Evolutionary conservation across 1,284 basidiomycete species (phyloP).

Genomic region (Ganoderma multipileum): DNA sequence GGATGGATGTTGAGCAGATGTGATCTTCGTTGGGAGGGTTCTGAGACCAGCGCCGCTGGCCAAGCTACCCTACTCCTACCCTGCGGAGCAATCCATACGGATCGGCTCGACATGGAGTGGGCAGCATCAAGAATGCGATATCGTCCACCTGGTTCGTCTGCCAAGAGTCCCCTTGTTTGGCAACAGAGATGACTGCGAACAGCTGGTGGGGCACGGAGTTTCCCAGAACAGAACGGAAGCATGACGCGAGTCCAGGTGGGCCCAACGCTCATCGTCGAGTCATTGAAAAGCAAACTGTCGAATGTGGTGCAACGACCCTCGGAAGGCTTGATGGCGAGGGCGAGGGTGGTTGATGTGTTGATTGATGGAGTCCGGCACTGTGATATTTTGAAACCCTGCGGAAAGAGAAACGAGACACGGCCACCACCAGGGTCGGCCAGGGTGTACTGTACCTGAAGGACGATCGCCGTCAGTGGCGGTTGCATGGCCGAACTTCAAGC

Average conservation of each 20-base stretch:
- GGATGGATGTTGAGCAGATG: background rate
- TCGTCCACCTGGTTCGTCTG: background rate
- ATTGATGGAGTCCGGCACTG: too few relatives aligned
- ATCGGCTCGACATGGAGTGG: background rate
- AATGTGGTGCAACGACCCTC: too few relatives aligned
- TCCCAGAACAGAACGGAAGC: background rate
- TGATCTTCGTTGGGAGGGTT: background rate
- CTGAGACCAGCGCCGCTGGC: background rate
- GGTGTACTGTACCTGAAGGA: too few relatives aligned
- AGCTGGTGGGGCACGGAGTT: too few relatives aligned
- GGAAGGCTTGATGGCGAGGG: background rate
- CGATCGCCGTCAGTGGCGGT: too few relatives aligned
- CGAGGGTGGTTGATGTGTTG: too few relatives aligned
- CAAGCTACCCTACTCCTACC: too few relatives aligned
- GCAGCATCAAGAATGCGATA: background rate
- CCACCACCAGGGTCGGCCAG: too few relatives aligned
- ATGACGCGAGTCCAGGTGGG: background rate
- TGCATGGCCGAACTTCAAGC: too few relatives aligned
- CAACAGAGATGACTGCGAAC: background rate
- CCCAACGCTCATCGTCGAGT: background rate
- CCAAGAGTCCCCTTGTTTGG: background rate
- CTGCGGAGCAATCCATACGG: background rate
- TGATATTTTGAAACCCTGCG: background rate
- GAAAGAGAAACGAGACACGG: too few relatives aligned
- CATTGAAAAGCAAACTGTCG: background rate